A percentile compares a stretch with the other conserved stretches of the same genome.
Evolutionary conservation across 2,329 filamentous ascomycete species (phyloP).

Genomic region (Chaetomium sp.): DNA sequence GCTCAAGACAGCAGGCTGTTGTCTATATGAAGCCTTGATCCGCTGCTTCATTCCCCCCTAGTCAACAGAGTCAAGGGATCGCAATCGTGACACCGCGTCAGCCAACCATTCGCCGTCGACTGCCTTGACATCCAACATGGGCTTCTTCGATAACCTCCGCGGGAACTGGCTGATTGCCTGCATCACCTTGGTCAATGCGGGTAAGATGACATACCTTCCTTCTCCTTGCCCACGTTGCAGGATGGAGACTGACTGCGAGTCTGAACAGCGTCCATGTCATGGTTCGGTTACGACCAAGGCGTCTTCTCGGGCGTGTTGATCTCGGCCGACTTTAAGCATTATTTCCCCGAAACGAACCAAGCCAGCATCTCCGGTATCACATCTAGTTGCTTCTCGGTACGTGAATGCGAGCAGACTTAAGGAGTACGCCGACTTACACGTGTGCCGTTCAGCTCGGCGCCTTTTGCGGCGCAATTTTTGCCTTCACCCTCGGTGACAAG

Average conservation of each 20-base stretch:
- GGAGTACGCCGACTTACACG: neutral
- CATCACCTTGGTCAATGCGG: constrained; percentile 22
- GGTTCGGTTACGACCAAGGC: constrained; percentile 20
- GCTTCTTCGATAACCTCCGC: constrained; percentile 14
- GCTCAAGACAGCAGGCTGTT: neutral
- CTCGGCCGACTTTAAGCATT: constrained; percentile 20
- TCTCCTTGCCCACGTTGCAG: neutral
- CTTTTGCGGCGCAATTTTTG: constrained; percentile 20
- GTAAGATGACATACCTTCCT: neutral
- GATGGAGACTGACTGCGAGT: neutral
- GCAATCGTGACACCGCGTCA: too few relatives aligned
- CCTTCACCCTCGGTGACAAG: constrained; percentile 21
- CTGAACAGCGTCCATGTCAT: constrained; percentile 13
- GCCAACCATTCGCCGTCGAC: neutral
- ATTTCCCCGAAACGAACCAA: constrained; percentile 18
- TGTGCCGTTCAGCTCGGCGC: constrained; percentile 6
- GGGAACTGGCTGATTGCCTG: constrained; percentile 22
- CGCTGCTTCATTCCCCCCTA: neutral
- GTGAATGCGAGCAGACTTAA: neutral
- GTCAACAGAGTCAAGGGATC: neutral
- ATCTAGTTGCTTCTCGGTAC: constrained; percentile 18
- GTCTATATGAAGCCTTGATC: constrained; percentile 14
- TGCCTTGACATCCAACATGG: neutral
- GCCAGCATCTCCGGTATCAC: constrained; percentile 17
- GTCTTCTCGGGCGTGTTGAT: constrained; percentile 20